Conservation (phyloP, 1,284 basidiomycete species). For the Salmacisia buchloeana region DNA sequence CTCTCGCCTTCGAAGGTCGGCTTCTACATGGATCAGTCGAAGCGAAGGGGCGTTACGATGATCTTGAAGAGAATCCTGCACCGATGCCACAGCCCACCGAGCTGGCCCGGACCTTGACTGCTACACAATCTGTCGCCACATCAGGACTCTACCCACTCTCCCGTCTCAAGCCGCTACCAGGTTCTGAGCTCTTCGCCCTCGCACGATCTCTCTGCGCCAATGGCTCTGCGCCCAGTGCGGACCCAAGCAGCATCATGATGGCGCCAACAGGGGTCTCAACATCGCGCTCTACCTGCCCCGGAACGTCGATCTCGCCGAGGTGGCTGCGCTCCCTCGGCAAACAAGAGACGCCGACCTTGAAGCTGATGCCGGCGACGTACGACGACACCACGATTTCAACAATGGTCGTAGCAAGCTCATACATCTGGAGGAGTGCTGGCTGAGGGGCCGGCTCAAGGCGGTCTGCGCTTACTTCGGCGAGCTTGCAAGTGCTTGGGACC, state of each 20-base stretch:
- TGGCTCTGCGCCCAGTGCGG: background rate
- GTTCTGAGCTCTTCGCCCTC: constrained; percentile 66
- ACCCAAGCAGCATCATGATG: constrained; percentile 10
- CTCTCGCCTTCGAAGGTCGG: background rate
- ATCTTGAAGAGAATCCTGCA: background rate
- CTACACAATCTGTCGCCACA: constrained; percentile 18
- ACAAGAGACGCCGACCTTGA: background rate
- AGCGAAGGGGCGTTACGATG: background rate
- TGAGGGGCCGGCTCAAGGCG: constrained; percentile 72
- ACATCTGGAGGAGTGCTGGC: constrained; percentile 87
- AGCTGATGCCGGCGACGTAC: background rate
- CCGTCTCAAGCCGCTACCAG: constrained; percentile 71
- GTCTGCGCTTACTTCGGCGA: constrained; percentile 56
- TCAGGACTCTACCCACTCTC: constrained; percentile 60
- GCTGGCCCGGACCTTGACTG: background rate
- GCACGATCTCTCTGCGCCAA: background rate
- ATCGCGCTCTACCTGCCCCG: constrained; percentile 80
- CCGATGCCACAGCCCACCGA: background rate
- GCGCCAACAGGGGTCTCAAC: constrained; percentile 11
- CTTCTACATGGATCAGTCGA: background rate
- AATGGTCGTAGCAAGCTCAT: too few species aligned
- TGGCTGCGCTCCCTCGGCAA: constrained; percentile 58
- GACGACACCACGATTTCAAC: constrained; percentile 53
- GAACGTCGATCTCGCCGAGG: constrained; percentile 70
- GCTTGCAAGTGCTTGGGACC: constrained; percentile 40